A percentile compares a stretch with the other conserved stretches of the same genome.
Evolutionary conservation across 352 stramenopile genomes (phyloP).

Genomic region (Phytopythium sindhum): DNA sequence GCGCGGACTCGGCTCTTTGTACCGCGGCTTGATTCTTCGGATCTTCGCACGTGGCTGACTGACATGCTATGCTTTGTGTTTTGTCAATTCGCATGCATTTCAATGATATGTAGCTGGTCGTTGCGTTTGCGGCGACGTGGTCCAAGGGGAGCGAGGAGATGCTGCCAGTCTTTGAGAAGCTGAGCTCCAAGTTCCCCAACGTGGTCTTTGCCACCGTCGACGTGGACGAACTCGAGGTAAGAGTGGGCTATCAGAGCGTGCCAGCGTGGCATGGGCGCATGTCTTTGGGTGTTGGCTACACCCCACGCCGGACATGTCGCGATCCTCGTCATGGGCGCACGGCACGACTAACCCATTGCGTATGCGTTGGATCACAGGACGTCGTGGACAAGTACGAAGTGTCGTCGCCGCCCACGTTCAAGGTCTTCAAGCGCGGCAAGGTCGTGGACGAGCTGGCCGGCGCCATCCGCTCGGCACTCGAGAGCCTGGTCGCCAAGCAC

Average conservation of each 20-base stretch:
- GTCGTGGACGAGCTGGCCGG: constrained; percentile 86
- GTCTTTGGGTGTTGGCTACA: neutral
- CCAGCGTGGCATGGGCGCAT: neutral
- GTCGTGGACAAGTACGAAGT: constrained; percentile 69
- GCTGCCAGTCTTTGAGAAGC: constrained; percentile 65
- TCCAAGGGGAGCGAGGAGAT: constrained; percentile 82
- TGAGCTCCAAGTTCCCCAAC: constrained; percentile 51
- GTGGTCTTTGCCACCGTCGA: constrained; percentile 76
- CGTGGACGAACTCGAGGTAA: constrained; percentile 68
- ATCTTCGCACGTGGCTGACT: neutral
- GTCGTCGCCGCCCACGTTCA: constrained; percentile 90
- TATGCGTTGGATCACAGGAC: constrained; percentile 18
- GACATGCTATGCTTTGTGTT: neutral
- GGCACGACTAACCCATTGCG: neutral
- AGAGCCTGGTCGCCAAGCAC: constrained; percentile 54
- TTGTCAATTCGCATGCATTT: constrained; percentile 2
- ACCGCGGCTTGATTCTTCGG: neutral
- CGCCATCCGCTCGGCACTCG: constrained; percentile 59
- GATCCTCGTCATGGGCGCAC: neutral
- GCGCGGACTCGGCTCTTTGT: neutral
- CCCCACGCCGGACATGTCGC: neutral
- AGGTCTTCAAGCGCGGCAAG: constrained; percentile 89
- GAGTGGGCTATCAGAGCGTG: neutral
- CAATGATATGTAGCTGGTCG: constrained; percentile 51
- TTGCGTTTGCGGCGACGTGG: constrained; percentile 86